Percentiles rank a stretch among this genome's conserved stretches.
Evolutionary conservation across 1,284 basidiomycete species (phyloP).

Genomic region (Boletellus deceptivus): DNA sequence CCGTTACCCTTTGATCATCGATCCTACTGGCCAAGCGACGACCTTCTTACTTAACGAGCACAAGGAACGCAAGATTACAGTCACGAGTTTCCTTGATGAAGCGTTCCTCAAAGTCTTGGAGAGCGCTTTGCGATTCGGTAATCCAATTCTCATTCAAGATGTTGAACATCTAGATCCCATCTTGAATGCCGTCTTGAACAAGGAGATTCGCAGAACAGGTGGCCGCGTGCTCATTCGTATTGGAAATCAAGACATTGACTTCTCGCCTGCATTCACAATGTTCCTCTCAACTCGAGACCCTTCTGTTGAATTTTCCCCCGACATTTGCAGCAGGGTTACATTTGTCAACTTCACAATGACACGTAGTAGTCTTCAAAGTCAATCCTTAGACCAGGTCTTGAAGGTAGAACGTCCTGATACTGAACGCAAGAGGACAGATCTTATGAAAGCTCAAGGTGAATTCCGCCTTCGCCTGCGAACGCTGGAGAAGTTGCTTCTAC

Average conservation of each 20-base stretch:
- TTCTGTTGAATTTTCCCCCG: conserved; percentile 95
- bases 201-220: conserved; percentile 92
- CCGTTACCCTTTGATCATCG: conserved; percentile 97
- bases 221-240: conserved; percentile 97
- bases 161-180: conserved; percentile 98
- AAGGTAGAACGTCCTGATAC: conserved; percentile 97
- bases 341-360: conserved; percentile 99
- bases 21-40: conserved; percentile 98
- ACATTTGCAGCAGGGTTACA: conserved; percentile 97
- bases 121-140: conserved; percentile 98
- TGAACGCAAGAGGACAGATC: conserved; percentile 94
- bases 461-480: conserved; percentile 92
- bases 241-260: conserved; percentile 99
- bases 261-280: conserved; percentile 98
- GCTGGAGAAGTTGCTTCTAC: conserved; percentile 89
- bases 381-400: conserved; percentile 95
- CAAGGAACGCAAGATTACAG: conserved; percentile 94
- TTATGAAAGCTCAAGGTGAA: conserved; percentile 98
- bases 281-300: conserved; percentile 98
- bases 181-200: conserved; percentile 96
- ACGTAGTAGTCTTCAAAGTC: conserved; percentile 94
- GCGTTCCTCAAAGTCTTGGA: conserved; percentile 98
- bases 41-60: conserved; percentile 94
- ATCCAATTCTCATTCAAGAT: conserved; percentile 95
- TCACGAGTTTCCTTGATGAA: conserved; percentile 98